Base-by-base conservation (phyloP, 2,329 filamentous ascomycete species). In the Botrytis hyacinthi region DNA sequence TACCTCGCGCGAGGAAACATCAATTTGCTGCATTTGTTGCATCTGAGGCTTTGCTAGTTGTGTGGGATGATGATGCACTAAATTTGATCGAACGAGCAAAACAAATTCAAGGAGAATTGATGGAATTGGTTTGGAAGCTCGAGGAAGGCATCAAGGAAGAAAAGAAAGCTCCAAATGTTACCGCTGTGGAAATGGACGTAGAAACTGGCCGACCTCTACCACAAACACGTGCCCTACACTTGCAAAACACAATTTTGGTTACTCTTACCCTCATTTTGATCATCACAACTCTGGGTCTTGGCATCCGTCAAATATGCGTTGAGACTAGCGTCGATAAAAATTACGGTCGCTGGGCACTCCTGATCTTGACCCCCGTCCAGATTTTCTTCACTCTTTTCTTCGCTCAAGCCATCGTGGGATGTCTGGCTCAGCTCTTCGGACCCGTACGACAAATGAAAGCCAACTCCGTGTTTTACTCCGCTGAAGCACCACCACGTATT, bases 301-400 rank as follows among this genome's bases (percentile, higher is more conserved):
- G 91, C 67, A 92, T 89, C 83, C 87, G 91, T 71, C 86, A 91
- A 80, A 84, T 95, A 71, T 90, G 90, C 48, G 88, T 92, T 73
- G 90, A 94, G 81, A 86, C 90, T 20, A 86, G 87, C 2, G 87
- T 92, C 54, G 92, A 94, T 79, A 83, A 85, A 57, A 86, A 83
- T 75, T 93, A 87, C 79, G 82, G 84, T 32, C 90, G 92, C 0
- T 82, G 94, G 42, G 90, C 87, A 1, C 88, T 95, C 74, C 80
- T 93, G 18, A 85, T 85, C 4, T 83, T 94, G 54, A 88, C 88
- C 29, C 92, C 92, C 0, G 83, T 94, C 46, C 91, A 94, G 80
- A 85, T 94, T 74, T 94, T 94, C 85, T 94, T 95, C 84, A 93
- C 92, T 3, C 86, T 95, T 78, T 93, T 95, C 84, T 94, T 95